Conservation (phyloP, 495 filamentous ascomycete species). For the Penicillium salamii region DNA sequence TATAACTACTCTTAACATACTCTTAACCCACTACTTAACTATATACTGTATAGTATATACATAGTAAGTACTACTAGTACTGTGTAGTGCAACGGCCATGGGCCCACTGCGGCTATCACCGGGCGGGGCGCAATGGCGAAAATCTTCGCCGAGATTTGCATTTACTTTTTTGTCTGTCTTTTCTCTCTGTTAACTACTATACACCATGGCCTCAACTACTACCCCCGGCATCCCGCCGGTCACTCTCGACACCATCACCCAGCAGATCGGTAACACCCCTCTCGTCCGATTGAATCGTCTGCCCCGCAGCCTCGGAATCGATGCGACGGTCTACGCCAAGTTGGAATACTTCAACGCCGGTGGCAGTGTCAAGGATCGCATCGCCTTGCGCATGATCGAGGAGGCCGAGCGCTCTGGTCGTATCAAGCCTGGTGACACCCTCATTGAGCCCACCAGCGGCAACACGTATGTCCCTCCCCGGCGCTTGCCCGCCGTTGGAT, state of each 20-base stretch:
- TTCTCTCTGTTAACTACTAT: too few relatives aligned
- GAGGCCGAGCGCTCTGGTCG: constrained; percentile 86
- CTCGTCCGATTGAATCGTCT: constrained; percentile 89
- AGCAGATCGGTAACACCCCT: constrained; percentile 91
- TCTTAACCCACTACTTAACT: too few relatives aligned
- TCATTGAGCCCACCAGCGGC: constrained; percentile 97
- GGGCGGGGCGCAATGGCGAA: constrained; percentile 20
- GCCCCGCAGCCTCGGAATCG: constrained; percentile 83
- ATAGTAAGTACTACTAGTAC: too few relatives aligned
- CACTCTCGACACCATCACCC: constrained; percentile 56
- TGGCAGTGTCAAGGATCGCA: constrained; percentile 96
- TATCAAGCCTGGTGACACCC: constrained; percentile 93
- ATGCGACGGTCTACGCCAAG: constrained; percentile 90
- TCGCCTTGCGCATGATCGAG: constrained; percentile 96
- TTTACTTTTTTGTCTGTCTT: too few relatives aligned
- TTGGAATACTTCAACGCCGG: constrained; percentile 97
- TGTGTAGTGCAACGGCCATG: too few relatives aligned
- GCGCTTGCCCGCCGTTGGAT: too few relatives aligned
- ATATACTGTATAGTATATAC: too few relatives aligned
- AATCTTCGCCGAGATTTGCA: constrained; percentile 3
- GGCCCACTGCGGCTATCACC: constrained; percentile 15
- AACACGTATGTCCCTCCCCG: constrained; percentile 66
- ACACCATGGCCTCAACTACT: constrained; percentile 19
- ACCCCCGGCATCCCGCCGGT: constrained; percentile 52
- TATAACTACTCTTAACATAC: too few relatives aligned